Base-by-base conservation (phyloP, 1,284 basidiomycete genomes). In the Tilletia indica region DNA sequence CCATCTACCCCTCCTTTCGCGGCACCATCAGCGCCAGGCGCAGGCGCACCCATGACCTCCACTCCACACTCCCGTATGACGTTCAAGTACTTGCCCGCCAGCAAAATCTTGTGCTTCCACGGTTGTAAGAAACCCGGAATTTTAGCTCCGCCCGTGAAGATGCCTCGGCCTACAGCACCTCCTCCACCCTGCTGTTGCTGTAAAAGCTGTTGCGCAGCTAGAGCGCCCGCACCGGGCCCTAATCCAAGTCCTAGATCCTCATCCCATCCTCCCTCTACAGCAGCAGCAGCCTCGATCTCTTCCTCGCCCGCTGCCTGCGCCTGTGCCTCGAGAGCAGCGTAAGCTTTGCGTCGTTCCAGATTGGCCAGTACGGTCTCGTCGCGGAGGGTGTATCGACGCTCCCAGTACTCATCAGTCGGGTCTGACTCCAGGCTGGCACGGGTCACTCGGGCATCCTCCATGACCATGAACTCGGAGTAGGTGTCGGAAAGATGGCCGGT, bases 151-250 rank as follows among this genome's bases (percentile, higher is more conserved):
- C 82, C 82, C 0, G 82, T 84, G n/a, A 84, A 70, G 34, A 80
- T 89, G 2, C 89, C 79, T 87, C 91, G 70, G 86, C 89, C 84
- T 89, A 74, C 76, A 12, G 36, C 67, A 12, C 70, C 66, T 12
- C 74, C 77, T 31, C 16, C n/a, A 8, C 34, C 21, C 34, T 58
- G 56, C 34, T 58, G 56, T 31, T 58, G 56, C 34, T 58, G 56
- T 34, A 31, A 25, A 25, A 75, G 71, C 38, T 78, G 75, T 2
- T 71, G 63, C 31, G 73, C 74, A 31, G 77, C 78, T n/a, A 36
- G 39, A 8, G 42, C 58, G 1, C 49, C 64, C n/a, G 74, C 66
- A 39, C 76, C 73, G 11, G 66, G 71, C 11, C 78, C 79, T 16
- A 79, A 48, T 34, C 78, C 78, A 14, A 80, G 64, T 11, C 77